Evolutionary conservation across 2,329 filamentous ascomycete species (phyloP).

Genomic region (Xylariaceae sp.): DNA sequence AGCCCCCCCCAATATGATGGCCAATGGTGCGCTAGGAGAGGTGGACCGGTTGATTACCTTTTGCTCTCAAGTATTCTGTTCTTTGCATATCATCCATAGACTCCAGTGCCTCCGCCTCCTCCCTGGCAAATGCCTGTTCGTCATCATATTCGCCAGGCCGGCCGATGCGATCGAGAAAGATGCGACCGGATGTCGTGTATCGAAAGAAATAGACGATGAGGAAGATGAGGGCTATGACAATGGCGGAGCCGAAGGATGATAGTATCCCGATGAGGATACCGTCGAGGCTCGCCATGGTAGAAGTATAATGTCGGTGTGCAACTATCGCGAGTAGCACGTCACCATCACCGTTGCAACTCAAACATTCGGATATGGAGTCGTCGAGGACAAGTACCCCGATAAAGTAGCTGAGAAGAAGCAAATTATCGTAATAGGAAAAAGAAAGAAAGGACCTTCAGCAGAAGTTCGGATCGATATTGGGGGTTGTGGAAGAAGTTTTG

Average conservation of each 20-base stretch:
- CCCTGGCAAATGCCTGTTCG: conserved; percentile 89
- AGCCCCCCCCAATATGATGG: conserved; percentile 1
- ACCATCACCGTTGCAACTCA: conserved; percentile 35
- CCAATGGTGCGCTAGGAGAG: neutral
- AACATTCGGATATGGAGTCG: conserved; percentile 33
- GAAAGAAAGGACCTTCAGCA: neutral
- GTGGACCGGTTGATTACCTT: conserved; percentile 62
- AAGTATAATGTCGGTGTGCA: conserved; percentile 8
- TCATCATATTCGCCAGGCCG: conserved; percentile 96
- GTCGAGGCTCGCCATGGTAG: conserved; percentile 46
- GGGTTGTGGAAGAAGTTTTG: neutral
- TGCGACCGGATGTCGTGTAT: conserved; percentile 84
- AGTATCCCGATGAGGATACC: conserved; percentile 94
- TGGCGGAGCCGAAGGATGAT: conserved; percentile 89
- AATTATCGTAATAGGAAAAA: neutral
- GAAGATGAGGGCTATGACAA: conserved; percentile 78
- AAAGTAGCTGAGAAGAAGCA: conserved; percentile 7
- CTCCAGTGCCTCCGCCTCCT: conserved; percentile 94
- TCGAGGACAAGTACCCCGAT: conserved; percentile 33
- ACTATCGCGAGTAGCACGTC: conserved; percentile 26
- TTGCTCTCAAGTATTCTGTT: conserved; percentile 89
- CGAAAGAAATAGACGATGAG: conserved; percentile 90
- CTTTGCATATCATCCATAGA: conserved; percentile 92
- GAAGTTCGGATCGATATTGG: neutral
- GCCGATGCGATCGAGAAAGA: conserved; percentile 90